Base-by-base conservation (phyloP, 176 grass and related monocot species). In the Areca catechu region DNA sequence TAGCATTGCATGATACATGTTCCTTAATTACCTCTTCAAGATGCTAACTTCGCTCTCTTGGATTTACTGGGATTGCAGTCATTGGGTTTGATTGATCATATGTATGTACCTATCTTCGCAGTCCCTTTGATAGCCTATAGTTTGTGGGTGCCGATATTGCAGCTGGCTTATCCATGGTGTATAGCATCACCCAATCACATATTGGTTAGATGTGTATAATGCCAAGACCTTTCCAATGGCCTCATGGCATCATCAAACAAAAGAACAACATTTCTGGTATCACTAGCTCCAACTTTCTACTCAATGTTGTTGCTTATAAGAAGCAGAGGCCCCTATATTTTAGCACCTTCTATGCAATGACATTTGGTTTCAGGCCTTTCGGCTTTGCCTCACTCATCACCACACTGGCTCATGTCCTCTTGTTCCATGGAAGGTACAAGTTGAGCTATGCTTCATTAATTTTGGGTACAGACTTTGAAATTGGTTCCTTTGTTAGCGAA, bases 181-280 rank as follows among this genome's bases (percentile, higher is more conserved):
- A 71, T 20, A 5, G 57, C 50, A 58, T 57, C 29, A 50, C 51
- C 76, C 76, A 7, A 37, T 82, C 2, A 60, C 27, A 17, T 82
- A 82, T 28, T 76, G 79, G 73, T 47, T 24, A 1, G 54, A 82
- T 19, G 14, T 22, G 47, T 82, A 60, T 18, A 48, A 67, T 16
- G 58, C 73, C 7, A 82, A 63, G 48, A 53, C 51, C 4, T 76
- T 60, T 54, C 58, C 0, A n/a, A 51, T 3, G 37, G 48, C 17
- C 19, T 71, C 17, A 67, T 71, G 49, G 59, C 66, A 30, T 20
- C 22, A 24, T 4, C 59, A 67, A 73, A 3, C 17, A 16, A 5
- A 6, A 23, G 4, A 76, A 71, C 47, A 71, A 76, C 12, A 71
- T 53, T 14, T 60, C 67, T 0, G 12, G 54, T 3, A 54, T 82